phyloP scores from a whole-genome alignment of 176 grass and related monocot species.

The Cenchrus americanus region DNA sequence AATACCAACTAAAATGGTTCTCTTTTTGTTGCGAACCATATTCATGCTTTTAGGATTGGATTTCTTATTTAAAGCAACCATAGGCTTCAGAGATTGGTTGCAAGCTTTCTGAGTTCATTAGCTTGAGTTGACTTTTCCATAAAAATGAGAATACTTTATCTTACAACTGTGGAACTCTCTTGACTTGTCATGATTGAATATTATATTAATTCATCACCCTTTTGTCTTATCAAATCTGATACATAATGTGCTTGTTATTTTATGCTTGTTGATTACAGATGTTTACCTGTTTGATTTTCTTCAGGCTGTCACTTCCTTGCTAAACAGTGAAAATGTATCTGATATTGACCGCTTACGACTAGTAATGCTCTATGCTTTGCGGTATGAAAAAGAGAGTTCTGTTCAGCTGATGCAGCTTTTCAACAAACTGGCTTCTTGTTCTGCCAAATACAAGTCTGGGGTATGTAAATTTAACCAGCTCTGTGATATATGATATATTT shows the following conservation, averaged over 20 bases:
- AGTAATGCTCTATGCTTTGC: conserved; percentile 91
- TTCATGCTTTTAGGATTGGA: conserved; percentile 11
- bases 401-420: conserved; percentile 99
- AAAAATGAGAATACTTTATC: not conserved
- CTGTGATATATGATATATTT: conserved; percentile 33
- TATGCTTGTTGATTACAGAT: conserved; percentile 21
- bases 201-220: not conserved
- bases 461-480: conserved; percentile 60
- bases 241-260: not conserved
- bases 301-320: conserved; percentile 82
- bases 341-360: conserved; percentile 85
- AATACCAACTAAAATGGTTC: not conserved
- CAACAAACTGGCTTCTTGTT: conserved; percentile 94
- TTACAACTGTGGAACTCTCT: conserved; percentile 8
- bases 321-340: conserved; percentile 92
- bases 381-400: conserved; percentile 98
- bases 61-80: not conserved
- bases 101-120: not conserved
- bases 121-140: conserved; percentile 18
- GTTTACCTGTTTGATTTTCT: conserved; percentile 42
- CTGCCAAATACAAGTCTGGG: conserved; percentile 96
- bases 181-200: conserved; percentile 9
- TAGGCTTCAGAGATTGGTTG: not conserved
- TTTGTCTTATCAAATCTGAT: conserved; percentile 22
- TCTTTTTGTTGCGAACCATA: conserved; percentile 19